A percentile compares a stretch with the other conserved stretches of the same genome.
phyloP scores from a whole-genome alignment of 371 early-diverging fungal species.

The Apophysomyces sp. region DNA sequence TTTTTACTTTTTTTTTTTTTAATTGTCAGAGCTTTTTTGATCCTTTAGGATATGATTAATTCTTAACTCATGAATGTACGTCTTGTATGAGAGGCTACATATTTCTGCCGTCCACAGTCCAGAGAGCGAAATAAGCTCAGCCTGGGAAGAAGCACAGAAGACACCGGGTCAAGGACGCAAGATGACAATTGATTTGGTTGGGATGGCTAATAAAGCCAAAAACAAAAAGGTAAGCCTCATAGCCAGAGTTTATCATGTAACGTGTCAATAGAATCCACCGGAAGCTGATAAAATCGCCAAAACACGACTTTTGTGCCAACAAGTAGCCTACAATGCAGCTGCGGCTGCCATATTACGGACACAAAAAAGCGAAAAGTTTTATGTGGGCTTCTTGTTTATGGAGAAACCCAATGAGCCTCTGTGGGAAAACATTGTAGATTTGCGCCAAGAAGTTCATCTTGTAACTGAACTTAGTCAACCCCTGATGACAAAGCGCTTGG shows the following conservation, averaged over 20 bases:
- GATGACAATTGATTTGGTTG: conserved; percentile 25
- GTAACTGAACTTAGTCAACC: conserved; percentile 22
- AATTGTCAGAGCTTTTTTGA: neutral
- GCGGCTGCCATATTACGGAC: conserved; percentile 58
- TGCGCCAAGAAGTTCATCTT: conserved; percentile 10
- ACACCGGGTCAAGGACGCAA: conserved; percentile 16
- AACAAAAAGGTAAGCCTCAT: conserved; percentile 6
- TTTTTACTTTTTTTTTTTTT: conserved; percentile 10
- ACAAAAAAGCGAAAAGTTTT: conserved; percentile 42
- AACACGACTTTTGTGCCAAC: conserved; percentile 40
- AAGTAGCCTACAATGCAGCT: conserved; percentile 62
- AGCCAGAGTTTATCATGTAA: neutral
- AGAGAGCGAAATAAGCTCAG: conserved; percentile 26
- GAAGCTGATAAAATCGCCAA: conserved; percentile 1
- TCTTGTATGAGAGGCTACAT: conserved; percentile 37
- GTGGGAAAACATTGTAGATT: conserved; percentile 60
- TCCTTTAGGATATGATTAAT: conserved; percentile 5
- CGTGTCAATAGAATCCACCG: conserved; percentile 1
- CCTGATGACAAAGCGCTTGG: conserved; percentile 31
- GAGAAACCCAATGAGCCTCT: conserved; percentile 38
- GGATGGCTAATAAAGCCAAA: conserved; percentile 15
- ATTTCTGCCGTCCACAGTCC: conserved; percentile 34
- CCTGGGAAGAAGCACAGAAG: conserved; percentile 17
- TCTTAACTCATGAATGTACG: conserved; percentile 24
- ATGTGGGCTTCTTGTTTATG: conserved; percentile 44